Base-by-base conservation (phyloP, 768 basidiomycete genomes). In the Gloeostereum incarnatum region DNA sequence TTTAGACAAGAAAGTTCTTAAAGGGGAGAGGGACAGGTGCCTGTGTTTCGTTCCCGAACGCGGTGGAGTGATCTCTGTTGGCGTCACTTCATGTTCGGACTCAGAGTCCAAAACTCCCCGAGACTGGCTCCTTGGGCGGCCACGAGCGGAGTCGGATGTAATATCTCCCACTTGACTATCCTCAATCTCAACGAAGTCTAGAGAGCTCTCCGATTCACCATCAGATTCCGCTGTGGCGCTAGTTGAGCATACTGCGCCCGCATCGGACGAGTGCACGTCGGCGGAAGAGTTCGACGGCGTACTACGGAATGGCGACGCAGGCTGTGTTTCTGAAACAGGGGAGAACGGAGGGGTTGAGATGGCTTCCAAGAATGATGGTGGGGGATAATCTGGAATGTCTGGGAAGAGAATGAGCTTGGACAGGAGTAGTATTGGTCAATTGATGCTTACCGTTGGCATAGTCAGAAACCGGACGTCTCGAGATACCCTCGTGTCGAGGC, bases 321-420 rank as follows among this genome's bases (percentile, higher is more conserved):
- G 44, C 27, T 35, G 40, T 13, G 46, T 48, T 21, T 31, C 32
- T 18, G 63, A 49, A 50, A 63, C 41, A 55, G 59, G 42, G n/a
- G 53, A 68, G 38, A 59, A 35, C 2, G 71, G 51, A 4, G 68
- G 63, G 10, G 68, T 65, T 6, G 65, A 68, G 25, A 71, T 74
- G 4, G 79, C 79, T 56, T 87, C 84, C 43, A 76, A 75, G 47
- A 85, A 83, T 9, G 81, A 74, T 19, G 85, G 84, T 9, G 85
- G 85, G 5, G 79, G 81, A 50, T 81, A 81, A 51, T 83, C 71
- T 19, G 77, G 73, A 33, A 65, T 59, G 20, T 46, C 45, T 50
- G 42, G 27, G 33, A 46, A 47, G 21, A 32, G 36, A 40, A 34
- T 26, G 18, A 4, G 20, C 14, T 29, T 13, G 27, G 17, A 30